Conservation (phyloP, 805 yeast species). For the Cyberlindnera euphorbiae region DNA sequence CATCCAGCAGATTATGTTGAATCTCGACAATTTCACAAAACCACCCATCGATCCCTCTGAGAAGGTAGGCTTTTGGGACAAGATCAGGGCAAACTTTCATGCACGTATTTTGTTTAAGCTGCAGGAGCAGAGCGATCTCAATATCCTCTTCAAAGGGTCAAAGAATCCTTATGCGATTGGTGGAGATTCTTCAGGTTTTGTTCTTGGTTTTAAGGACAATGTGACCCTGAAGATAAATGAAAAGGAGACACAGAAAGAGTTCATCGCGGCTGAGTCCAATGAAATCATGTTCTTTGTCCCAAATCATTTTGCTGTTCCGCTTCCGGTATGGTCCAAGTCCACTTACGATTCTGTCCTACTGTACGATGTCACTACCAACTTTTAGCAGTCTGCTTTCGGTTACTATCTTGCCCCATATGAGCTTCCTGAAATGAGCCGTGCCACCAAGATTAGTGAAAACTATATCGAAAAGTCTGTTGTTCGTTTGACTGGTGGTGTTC, state of each 20-base stretch:
- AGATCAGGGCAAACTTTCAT: conserved; percentile 69
- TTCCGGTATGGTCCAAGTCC: conserved; percentile 56
- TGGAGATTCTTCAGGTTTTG: conserved; percentile 68
- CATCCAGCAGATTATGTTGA: conserved; percentile 71
- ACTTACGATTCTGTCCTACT: conserved; percentile 40
- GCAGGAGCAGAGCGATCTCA: conserved; percentile 45
- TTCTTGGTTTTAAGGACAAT: conserved; percentile 62
- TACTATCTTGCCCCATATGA: conserved; percentile 37
- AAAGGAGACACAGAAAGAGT: conserved; percentile 60
- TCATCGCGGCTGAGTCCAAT: conserved; percentile 59
- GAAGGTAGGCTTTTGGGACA: conserved; percentile 92
- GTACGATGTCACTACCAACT: conserved; percentile 38
- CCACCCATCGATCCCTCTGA: conserved; percentile 87
- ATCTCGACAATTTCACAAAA: conserved; percentile 78
- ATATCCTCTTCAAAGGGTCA: conserved; percentile 66
- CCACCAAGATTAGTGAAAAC: conserved; percentile 20
- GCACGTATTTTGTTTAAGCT: conserved; percentile 57
- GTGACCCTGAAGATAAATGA: conserved; percentile 60
- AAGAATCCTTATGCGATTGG: conserved; percentile 73
- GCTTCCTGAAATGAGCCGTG: conserved; percentile 16
- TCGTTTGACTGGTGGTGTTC: conserved; percentile 55
- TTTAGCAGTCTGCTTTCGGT: conserved; percentile 43
- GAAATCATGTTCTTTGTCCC: conserved; percentile 71
- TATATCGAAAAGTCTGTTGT: conserved; percentile 51
- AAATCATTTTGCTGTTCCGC: conserved; percentile 53